These are phyloP conservation scores for Kandelia obovata DNA, from an alignment of 345 rosid species.

Conservation along the genomic window DNA sequence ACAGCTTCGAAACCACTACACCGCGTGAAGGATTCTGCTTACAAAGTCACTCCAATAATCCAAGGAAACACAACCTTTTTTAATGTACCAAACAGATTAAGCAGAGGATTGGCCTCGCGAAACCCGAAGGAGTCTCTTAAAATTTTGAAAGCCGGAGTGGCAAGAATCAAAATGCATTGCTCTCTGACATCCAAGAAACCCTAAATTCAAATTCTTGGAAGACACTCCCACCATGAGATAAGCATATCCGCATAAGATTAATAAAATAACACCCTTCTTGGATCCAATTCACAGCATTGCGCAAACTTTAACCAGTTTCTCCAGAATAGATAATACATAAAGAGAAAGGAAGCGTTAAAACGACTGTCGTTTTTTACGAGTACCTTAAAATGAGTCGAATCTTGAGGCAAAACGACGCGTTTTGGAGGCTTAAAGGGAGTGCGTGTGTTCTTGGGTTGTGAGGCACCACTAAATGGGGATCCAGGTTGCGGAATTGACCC, in stretches of 20 bases:
- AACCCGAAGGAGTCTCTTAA: conserved; percentile 12
- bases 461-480: conserved; percentile 15
- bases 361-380: neutral
- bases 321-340: conserved; percentile 2
- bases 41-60: neutral
- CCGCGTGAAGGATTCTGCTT: neutral
- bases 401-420: conserved; percentile 13
- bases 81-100: conserved; percentile 18
- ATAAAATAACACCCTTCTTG: conserved; percentile 15
- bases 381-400: conserved; percentile 31
- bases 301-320: conserved; percentile 26
- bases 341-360: neutral
- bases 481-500: neutral
- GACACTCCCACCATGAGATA: neutral
- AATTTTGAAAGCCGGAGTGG: conserved; percentile 23
- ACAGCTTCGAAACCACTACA: neutral
- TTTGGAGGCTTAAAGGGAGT: conserved; percentile 11
- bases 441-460: conserved; percentile 7
- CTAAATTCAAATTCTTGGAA: conserved; percentile 28
- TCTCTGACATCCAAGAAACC: conserved; percentile 41
- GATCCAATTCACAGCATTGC: conserved; percentile 13
- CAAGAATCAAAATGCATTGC: conserved; percentile 38
- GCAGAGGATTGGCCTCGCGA: conserved; percentile 15
- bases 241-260: conserved; percentile 15
- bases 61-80: conserved; percentile 8